Evolutionary conservation across 768 basidiomycete species (phyloP), one percentile per base, ranked within the genome.

Genomic region (Auricularia heimuer): DNA sequence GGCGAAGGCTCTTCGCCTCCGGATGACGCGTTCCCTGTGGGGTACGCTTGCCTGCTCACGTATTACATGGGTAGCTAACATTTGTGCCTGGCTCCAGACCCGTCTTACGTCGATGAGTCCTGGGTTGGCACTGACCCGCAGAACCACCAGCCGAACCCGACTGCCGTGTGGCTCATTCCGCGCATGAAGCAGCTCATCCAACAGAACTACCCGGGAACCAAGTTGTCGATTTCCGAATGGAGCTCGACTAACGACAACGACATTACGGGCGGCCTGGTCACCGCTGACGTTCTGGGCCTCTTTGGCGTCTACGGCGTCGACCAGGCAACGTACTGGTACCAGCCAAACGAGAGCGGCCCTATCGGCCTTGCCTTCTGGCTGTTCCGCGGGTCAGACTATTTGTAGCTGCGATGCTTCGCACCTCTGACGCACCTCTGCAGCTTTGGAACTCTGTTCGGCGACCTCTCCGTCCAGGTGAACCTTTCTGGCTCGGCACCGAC

Each of bases 321-420:
- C 69, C 74, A 73, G 44, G 82, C 83, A 35, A 83, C 82, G 0
- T 84, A 84, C 71, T 60, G 56, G 56, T 75, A 74, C 7, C 78
- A 76, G 7, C 79, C 80, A 2, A 78, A 79, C 67, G 78, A 80
- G 70, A 70, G 74, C 37, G 79, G 79, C 4, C 81, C 82, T n/a
- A 69, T 80, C 35, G 83, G 81, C 29, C 71, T 83, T 64, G 83
- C 82, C 39, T 84, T 79, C 69, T 84, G 83, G 83, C 73, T 84
- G 4, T 84, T 74, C 73, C 74, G 82, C 74, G 83, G 83, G 81
- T 83, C 68, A 18, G 75, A 65, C 35, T 24, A 34, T 6, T 14
- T 4, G 47, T 62, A 24, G 14, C 29, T 11, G 33, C 60, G 36
- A 16, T 44, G 21, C 45, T 54, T 54, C 34, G 11, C 34, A 12